A percentile compares a stretch with the other conserved stretches of the same genome.
Conservation (phyloP, 2,329 filamentous ascomycete species). For the Penicillium polonicum region DNA sequence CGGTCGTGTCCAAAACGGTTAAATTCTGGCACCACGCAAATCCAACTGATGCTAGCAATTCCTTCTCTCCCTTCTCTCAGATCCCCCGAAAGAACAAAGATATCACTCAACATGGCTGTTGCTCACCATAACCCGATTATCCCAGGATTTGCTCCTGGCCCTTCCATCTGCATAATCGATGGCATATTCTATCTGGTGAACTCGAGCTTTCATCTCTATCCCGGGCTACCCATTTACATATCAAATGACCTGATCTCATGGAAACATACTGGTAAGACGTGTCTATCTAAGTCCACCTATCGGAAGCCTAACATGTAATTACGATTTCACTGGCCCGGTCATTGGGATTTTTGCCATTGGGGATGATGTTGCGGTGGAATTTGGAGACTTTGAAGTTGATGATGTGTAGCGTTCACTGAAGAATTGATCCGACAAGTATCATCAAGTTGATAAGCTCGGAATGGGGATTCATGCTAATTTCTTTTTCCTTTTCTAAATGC, state of each 20-base stretch:
- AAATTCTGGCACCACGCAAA: no score
- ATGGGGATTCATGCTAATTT: background rate
- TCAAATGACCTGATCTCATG: slow-evolving; percentile 47
- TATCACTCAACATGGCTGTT: background rate
- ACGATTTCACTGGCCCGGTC: slow-evolving; percentile 9
- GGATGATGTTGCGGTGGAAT: background rate
- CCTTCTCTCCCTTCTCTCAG: background rate
- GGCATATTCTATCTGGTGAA: slow-evolving; percentile 47
- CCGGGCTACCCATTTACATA: slow-evolving; percentile 48
- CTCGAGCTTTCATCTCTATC: slow-evolving; percentile 49
- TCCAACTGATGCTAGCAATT: background rate
- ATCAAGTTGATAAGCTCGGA: no score
- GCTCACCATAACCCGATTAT: slow-evolving; percentile 44
- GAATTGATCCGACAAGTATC: background rate
- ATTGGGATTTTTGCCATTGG: slow-evolving; percentile 9
- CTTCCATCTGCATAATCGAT: slow-evolving; percentile 45
- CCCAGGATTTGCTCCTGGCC: slow-evolving; percentile 49
- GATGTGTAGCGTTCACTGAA: background rate
- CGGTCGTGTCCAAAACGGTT: no score
- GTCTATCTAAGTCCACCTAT: background rate
- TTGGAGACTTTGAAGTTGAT: slow-evolving; percentile 6
- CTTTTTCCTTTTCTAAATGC: background rate
- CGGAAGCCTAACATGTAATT: background rate
- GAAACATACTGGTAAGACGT: slow-evolving; percentile 31
- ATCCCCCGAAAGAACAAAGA: background rate